These are phyloP conservation scores for Nicotiana tabacum DNA, from an alignment of 257 asterid genomes.

Conservation along the genomic window DNA sequence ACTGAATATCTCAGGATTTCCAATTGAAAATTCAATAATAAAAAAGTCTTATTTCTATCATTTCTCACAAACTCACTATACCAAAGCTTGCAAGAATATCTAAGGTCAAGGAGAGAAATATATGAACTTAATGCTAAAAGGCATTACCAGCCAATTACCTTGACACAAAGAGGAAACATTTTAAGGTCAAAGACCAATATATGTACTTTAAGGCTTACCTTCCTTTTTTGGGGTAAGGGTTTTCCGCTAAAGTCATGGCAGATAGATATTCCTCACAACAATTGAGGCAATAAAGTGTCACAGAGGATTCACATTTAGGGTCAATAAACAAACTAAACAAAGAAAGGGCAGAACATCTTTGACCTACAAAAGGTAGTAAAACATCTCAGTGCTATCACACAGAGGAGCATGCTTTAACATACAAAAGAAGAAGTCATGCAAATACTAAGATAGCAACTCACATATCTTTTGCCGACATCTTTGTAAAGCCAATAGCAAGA, in stretches of 20 bases:
- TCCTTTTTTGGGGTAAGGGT: neutral
- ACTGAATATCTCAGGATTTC: neutral
- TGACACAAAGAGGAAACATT: neutral
- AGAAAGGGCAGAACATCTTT: neutral
- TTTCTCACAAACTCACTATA: neutral
- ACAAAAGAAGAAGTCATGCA: neutral
- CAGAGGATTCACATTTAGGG: neutral
- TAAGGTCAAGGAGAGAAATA: neutral
- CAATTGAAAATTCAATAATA: neutral
- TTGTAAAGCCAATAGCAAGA: slow-evolving; percentile 95
- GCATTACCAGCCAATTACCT: neutral
- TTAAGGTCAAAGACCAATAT: neutral
- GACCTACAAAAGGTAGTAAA: neutral
- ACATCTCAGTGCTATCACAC: neutral
- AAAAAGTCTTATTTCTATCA: neutral
- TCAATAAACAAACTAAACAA: neutral
- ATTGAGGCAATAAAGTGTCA: neutral
- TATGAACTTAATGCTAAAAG: neutral
- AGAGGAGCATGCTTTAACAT: neutral
- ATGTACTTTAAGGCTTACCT: neutral
- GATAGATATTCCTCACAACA: neutral
- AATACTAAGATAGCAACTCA: slow-evolving; percentile 39
- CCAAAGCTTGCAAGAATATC: neutral
- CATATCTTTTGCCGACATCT: slow-evolving; percentile 94
- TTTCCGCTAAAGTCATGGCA: neutral